A percentile compares a stretch with the other conserved stretches of the same genome.
Evolutionary conservation across 352 stramenopile species (phyloP).

Genomic region (Phytophthora chlamydospora): DNA sequence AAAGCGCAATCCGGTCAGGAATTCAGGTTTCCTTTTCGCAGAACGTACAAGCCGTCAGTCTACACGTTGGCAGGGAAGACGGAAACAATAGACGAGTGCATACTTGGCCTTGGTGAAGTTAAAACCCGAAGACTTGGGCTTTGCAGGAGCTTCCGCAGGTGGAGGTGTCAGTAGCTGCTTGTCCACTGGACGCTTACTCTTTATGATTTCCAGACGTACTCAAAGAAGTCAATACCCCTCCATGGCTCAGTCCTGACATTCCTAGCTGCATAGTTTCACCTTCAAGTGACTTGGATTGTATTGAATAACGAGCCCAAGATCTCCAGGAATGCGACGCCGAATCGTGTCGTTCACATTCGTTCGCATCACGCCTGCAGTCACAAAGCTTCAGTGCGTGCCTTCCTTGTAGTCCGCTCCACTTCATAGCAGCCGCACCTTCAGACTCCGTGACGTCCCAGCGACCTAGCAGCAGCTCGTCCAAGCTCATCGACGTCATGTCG

Average conservation of each 20-base stretch:
- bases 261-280: slow-evolving; percentile 11
- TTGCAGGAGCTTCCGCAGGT: not conserved
- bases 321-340: slow-evolving; percentile 39
- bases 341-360: slow-evolving; percentile 44
- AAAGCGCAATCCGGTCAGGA: slow-evolving; percentile 50
- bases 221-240: too few relatives aligned
- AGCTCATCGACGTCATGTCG: slow-evolving; percentile 11
- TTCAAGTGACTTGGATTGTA: slow-evolving; percentile 52
- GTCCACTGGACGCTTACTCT: slow-evolving; percentile 57
- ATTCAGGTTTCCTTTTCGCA: slow-evolving; percentile 53
- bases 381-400: not conserved
- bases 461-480: slow-evolving; percentile 25
- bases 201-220: not conserved
- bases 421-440: slow-evolving; percentile 14
- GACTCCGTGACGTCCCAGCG: slow-evolving; percentile 28
- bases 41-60: not conserved
- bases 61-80: not conserved
- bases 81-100: not conserved
- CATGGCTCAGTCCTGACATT: not conserved
- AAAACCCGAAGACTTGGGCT: slow-evolving; percentile 33
- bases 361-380: slow-evolving; percentile 42
- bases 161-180: slow-evolving; percentile 24
- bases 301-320: slow-evolving; percentile 43
- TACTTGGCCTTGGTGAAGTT: slow-evolving; percentile 75
- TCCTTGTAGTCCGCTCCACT: not conserved